Conservation (phyloP, 2,329 filamentous ascomycete species). For the Talaromyces marneffei region DNA sequence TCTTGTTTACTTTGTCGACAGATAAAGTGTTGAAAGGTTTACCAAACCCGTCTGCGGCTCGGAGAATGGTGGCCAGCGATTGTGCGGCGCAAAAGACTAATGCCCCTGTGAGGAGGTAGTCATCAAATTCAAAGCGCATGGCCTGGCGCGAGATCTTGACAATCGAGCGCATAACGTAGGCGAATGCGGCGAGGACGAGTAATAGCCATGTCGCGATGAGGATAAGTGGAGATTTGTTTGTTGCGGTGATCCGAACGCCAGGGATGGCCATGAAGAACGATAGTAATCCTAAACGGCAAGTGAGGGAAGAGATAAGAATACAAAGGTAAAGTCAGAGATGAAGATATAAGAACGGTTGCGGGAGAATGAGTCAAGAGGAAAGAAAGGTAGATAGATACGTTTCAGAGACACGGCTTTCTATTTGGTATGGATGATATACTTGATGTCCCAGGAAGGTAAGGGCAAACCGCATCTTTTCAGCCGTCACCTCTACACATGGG, state of each 20-base stretch:
- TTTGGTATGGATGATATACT: background rate
- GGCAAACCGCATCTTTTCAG: background rate
- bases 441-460: background rate
- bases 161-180: conserved; percentile 2
- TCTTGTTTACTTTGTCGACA: background rate
- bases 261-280: background rate
- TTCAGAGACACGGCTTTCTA: background rate
- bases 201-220: conserved; percentile 2
- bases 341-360: background rate
- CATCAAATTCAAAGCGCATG: background rate
- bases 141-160: conserved; percentile 2
- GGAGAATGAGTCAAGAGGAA: background rate
- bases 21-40: background rate
- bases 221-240: conserved; percentile 5
- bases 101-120: background rate
- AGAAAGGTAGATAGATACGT: background rate
- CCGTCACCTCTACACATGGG: background rate
- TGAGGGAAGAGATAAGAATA: background rate
- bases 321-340: background rate
- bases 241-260: conserved; percentile 1
- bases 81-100: background rate
- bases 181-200: background rate
- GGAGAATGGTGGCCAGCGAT: conserved; percentile 1
- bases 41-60: background rate
- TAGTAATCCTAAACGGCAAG: background rate